These are phyloP conservation scores for Saturnispora halmiae DNA, from an alignment of 805 yeast genomes.

Conservation along the genomic window DNA sequence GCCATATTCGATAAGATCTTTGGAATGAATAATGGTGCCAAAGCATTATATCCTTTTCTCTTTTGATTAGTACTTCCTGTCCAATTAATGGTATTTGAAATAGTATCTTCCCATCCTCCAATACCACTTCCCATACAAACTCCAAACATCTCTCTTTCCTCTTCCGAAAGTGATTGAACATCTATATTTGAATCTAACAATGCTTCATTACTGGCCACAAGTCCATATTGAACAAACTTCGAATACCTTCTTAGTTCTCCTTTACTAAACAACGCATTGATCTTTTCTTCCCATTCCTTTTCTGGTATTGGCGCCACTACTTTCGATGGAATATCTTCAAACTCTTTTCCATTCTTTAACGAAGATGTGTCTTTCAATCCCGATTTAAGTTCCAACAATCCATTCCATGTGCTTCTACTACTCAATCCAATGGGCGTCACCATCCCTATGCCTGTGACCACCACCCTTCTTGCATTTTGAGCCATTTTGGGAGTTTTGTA, in stretches of 20 bases:
- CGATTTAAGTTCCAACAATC: slow-evolving; percentile 40
- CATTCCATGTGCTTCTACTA: slow-evolving; percentile 42
- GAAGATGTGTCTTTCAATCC: slow-evolving; percentile 50
- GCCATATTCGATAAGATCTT: slow-evolving; percentile 85
- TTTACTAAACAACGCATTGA: slow-evolving; percentile 29
- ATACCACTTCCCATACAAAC: slow-evolving; percentile 91
- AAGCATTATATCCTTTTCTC: slow-evolving; percentile 48
- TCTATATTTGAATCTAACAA: slow-evolving; percentile 53
- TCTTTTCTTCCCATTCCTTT: slow-evolving; percentile 29
- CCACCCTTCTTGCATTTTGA: slow-evolving; percentile 46
- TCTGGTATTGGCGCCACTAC: slow-evolving; percentile 69
- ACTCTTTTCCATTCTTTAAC: slow-evolving; percentile 37
- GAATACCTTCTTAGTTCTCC: slow-evolving; percentile 57
- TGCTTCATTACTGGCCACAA: slow-evolving; percentile 74
- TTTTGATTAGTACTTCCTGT: slow-evolving; percentile 18
- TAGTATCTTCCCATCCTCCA: slow-evolving; percentile 72
- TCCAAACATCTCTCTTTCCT: slow-evolving; percentile 40
- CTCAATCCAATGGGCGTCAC: slow-evolving; percentile 84
- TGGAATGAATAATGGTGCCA: slow-evolving; percentile 84
- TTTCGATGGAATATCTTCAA: slow-evolving; percentile 52
- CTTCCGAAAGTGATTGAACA: slow-evolving; percentile 26
- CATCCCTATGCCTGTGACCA: slow-evolving; percentile 85
- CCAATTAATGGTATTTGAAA: slow-evolving; percentile 51
- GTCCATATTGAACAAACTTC: slow-evolving; percentile 64
- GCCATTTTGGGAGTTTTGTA: neutral